Evolutionary conservation across 2,329 filamentous ascomycete genomes (phyloP).

Genomic region (Podosphaera xanthii): DNA sequence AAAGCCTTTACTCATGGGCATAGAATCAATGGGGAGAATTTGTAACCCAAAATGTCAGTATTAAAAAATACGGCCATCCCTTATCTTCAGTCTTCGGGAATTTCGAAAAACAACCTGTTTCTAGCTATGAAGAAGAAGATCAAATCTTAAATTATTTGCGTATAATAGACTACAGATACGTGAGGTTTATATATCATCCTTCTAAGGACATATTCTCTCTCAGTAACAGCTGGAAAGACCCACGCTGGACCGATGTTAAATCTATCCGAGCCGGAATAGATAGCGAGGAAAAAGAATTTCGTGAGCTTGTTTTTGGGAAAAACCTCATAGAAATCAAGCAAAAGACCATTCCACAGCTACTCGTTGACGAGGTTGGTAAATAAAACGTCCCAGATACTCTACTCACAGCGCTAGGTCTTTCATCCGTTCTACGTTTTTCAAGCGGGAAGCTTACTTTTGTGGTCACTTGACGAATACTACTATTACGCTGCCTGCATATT

Average conservation of each 20-base stretch:
- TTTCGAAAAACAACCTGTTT: constrained; percentile 32
- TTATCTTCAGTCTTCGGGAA: constrained; percentile 44
- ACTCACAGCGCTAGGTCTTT: constrained; percentile 36
- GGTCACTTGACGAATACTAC: constrained; percentile 92
- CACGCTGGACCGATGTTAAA: constrained; percentile 59
- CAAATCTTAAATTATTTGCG: constrained; percentile 54
- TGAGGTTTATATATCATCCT: constrained; percentile 80
- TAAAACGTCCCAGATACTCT: neutral
- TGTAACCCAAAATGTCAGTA: constrained; percentile 44
- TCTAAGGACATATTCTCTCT: constrained; percentile 71
- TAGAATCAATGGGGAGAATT: constrained; percentile 94
- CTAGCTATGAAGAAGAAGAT: constrained; percentile 49
- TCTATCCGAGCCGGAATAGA: constrained; percentile 60
- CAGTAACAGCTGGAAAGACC: constrained; percentile 84
- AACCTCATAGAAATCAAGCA: constrained; percentile 88
- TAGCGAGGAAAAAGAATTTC: constrained; percentile 62
- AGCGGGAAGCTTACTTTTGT: constrained; percentile 76
- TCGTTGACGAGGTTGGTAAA: constrained; percentile 56
- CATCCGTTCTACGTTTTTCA: constrained; percentile 98
- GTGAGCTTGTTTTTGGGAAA: constrained; percentile 68
- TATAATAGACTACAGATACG: constrained; percentile 77
- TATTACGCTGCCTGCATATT: constrained; percentile 96
- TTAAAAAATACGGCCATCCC: constrained; percentile 28
- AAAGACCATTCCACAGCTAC: constrained; percentile 59
- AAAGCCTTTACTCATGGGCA: constrained; percentile 13